Conservation (phyloP, 202 grass and related monocot species). For the Cymbopogon flexuosus region DNA sequence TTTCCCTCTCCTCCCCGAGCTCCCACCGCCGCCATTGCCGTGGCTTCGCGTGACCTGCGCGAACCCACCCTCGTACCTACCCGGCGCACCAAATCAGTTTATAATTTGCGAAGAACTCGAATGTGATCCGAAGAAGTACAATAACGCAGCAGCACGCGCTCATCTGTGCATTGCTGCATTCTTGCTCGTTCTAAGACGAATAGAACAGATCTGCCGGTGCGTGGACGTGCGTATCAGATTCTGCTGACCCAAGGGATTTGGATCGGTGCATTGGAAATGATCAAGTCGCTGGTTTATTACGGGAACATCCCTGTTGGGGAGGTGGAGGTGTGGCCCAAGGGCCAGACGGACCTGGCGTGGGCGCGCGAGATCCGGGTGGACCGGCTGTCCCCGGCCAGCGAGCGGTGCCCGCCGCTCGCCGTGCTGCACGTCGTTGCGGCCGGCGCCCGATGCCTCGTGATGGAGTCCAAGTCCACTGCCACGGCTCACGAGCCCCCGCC, state of each 20-base stretch:
- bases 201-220: slow-evolving; percentile 40
- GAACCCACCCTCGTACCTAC: background rate
- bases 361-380: slow-evolving; percentile 78
- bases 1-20: background rate
- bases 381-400: slow-evolving; percentile 67
- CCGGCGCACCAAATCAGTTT: slow-evolving; percentile 10
- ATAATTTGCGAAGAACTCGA: slow-evolving; percentile 22
- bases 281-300: slow-evolving; percentile 86
- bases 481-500: slow-evolving; percentile 25
- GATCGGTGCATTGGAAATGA: slow-evolving; percentile 32
- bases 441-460: slow-evolving; percentile 68
- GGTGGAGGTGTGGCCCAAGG: slow-evolving; percentile 82
- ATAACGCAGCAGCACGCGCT: slow-evolving; percentile 14
- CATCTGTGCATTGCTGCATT: background rate
- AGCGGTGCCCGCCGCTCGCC: slow-evolving; percentile 81
- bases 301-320: slow-evolving; percentile 68
- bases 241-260: slow-evolving; percentile 24
- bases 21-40: slow-evolving; percentile 29
- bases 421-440: slow-evolving; percentile 64
- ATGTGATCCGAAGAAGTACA: slow-evolving; percentile 30
- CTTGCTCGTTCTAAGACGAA: background rate
- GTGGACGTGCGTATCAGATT: slow-evolving; percentile 14
- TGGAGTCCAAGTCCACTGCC: slow-evolving; percentile 59
- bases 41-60: slow-evolving; percentile 14
- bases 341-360: slow-evolving; percentile 50